These are phyloP conservation scores for Candida loeiensis DNA, from an alignment of 805 yeast species.

Conservation along the genomic window DNA sequence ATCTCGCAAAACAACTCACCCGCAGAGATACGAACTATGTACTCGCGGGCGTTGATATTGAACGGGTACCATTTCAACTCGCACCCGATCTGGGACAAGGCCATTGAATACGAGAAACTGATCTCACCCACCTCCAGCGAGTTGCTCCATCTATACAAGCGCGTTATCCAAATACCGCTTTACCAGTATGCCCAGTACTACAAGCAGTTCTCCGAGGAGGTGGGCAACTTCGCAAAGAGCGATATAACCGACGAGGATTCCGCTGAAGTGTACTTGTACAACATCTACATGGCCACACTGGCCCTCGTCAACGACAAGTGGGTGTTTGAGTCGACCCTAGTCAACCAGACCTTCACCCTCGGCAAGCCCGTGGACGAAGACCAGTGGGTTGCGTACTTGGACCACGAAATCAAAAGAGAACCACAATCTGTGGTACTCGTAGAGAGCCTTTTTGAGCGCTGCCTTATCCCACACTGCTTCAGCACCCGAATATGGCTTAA, in stretches of 20 bases:
- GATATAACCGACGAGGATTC: background rate
- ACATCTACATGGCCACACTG: slow-evolving; percentile 46
- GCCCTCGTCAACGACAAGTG: slow-evolving; percentile 56
- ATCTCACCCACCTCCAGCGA: slow-evolving; percentile 28
- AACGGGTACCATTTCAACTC: slow-evolving; percentile 74
- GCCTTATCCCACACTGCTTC: slow-evolving; percentile 64
- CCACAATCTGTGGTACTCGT: background rate
- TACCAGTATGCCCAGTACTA: slow-evolving; percentile 84
- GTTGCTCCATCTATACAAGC: slow-evolving; percentile 40
- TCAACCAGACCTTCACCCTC: slow-evolving; percentile 23
- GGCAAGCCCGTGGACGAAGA: slow-evolving; percentile 32
- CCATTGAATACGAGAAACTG: slow-evolving; percentile 56
- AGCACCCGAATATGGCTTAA: slow-evolving; percentile 64
- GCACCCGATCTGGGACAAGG: slow-evolving; percentile 80
- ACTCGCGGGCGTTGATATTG: no score
- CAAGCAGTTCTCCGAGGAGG: slow-evolving; percentile 40
- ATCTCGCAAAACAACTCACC: slow-evolving; percentile 32
- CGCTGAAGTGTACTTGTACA: slow-evolving; percentile 43
- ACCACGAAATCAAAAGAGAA: slow-evolving; percentile 40
- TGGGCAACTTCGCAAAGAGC: background rate
- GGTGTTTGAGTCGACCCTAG: slow-evolving; percentile 53
- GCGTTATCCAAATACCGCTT: slow-evolving; percentile 59
- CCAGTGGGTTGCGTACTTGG: slow-evolving; percentile 63
- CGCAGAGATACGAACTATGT: no score
- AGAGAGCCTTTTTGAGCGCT: slow-evolving; percentile 61